Conservation (phyloP, 2,329 filamentous ascomycete genomes). For the Canariomyces notabilis region DNA sequence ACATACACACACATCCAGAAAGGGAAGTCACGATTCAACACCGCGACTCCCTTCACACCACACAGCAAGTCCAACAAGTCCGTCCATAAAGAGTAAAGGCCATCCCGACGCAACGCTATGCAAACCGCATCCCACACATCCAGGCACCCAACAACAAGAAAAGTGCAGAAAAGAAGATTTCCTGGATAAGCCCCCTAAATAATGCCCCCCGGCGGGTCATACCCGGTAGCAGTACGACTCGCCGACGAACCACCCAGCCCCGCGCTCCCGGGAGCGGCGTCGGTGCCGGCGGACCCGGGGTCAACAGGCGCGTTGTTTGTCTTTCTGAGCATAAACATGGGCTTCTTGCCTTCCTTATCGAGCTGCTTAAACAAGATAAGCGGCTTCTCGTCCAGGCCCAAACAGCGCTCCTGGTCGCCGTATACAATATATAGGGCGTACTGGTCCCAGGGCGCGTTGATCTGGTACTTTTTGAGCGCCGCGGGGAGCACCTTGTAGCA, state of each 20-base stretch:
- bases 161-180: too few relatives aligned
- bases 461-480: slow-evolving; percentile 95
- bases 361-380: slow-evolving; percentile 95
- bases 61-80: background rate
- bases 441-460: slow-evolving; percentile 94
- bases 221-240: slow-evolving; percentile 42
- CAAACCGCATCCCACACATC: background rate
- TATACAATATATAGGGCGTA: slow-evolving; percentile 98
- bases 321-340: slow-evolving; percentile 95
- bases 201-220: slow-evolving; percentile 57
- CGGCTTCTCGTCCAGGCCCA: slow-evolving; percentile 88
- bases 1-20: background rate
- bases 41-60: background rate
- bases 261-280: slow-evolving; percentile 49
- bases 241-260: slow-evolving; percentile 40
- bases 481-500: slow-evolving; percentile 96
- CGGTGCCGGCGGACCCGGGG: slow-evolving; percentile 13
- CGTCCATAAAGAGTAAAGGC: background rate
- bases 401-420: slow-evolving; percentile 92
- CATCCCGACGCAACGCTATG: background rate
- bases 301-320: slow-evolving; percentile 52
- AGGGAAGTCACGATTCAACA: background rate
- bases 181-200: slow-evolving; percentile 46
- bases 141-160: background rate
- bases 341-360: slow-evolving; percentile 94